Conservation (phyloP, 352 stramenopile genomes). For the Phytophthora idaei region DNA sequence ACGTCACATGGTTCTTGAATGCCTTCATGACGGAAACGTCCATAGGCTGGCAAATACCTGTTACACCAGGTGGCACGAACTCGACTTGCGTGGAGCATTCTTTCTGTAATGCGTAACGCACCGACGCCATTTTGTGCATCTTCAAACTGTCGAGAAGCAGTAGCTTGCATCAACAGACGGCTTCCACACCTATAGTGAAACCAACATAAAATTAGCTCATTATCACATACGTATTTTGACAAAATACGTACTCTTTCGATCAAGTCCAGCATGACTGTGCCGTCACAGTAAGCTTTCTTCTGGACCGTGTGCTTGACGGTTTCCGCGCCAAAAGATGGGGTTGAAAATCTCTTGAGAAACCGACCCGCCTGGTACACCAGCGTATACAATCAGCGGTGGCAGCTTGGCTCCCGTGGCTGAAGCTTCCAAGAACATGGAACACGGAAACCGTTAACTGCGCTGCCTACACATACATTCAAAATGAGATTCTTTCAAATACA, state of each 20-base stretch:
- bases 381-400: background rate
- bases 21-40: constrained; percentile 18
- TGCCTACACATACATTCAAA: background rate
- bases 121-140: constrained; percentile 7
- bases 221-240: background rate
- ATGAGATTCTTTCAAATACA: background rate
- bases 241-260: background rate
- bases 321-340: background rate
- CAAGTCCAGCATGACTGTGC: background rate
- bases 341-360: background rate
- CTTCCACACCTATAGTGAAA: background rate
- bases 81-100: constrained; percentile 18
- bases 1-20: constrained; percentile 6
- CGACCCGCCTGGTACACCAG: background rate
- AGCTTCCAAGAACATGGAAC: background rate
- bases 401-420: background rate
- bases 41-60: constrained; percentile 19
- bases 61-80: constrained; percentile 13
- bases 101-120: background rate
- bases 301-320: background rate
- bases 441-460: background rate
- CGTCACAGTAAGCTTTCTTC: background rate
- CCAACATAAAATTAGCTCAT: no score
- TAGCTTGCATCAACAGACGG: background rate
- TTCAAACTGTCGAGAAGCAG: constrained; percentile 4